phyloP scores from a whole-genome alignment of 176 grass and related monocot genomes.

The Dendrocalamus sinicus region DNA sequence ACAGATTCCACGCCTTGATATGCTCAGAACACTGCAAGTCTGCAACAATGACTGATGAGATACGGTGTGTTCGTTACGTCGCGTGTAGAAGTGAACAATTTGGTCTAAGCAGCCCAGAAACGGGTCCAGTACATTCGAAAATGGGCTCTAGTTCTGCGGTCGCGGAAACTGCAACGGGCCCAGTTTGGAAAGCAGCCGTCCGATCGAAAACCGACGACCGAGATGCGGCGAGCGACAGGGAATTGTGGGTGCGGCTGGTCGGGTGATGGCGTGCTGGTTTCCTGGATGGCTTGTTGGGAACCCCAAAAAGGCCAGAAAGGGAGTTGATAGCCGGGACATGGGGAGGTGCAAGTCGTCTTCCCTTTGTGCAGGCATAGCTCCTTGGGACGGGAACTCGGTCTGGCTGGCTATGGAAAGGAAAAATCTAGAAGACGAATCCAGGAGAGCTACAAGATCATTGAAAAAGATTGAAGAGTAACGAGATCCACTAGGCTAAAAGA shows the following conservation, averaged over 20 bases:
- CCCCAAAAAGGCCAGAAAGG: conserved; percentile 17
- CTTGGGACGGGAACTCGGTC: too few species aligned
- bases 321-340: neutral
- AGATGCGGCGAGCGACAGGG: neutral
- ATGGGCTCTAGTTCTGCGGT: neutral
- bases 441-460: neutral
- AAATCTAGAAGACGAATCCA: neutral
- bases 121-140: neutral
- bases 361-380: neutral
- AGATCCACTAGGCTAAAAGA: neutral
- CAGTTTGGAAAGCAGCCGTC: neutral
- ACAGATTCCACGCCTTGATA: neutral
- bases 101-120: neutral
- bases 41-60: neutral
- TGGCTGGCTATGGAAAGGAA: neutral
- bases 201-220: neutral
- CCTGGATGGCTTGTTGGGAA: conserved; percentile 19
- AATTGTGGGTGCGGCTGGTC: neutral
- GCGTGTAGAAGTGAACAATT: neutral
- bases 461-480: neutral
- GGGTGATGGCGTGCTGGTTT: neutral
- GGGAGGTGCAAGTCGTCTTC: conserved; percentile 33
- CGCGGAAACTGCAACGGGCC: neutral
- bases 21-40: neutral
- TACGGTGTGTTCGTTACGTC: neutral